Evolutionary conservation across 2,329 filamentous ascomycete genomes (phyloP).

Genomic region (Simplicillium sp.): DNA sequence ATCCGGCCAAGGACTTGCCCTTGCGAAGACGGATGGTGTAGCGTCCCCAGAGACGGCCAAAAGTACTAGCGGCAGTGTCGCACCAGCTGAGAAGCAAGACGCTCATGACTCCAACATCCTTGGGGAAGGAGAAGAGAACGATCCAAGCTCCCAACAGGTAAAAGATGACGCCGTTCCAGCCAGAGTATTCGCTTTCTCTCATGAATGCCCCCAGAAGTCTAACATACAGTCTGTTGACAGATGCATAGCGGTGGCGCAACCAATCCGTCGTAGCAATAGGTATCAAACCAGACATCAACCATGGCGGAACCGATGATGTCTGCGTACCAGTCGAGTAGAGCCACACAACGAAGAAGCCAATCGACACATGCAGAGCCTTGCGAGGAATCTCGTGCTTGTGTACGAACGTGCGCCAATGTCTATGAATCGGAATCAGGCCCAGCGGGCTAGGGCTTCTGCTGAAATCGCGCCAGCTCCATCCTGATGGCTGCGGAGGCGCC

Average conservation of each 20-base stretch:
- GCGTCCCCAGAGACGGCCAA: slow-evolving; percentile 79
- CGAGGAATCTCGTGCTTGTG: slow-evolving; percentile 96
- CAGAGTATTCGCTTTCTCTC: slow-evolving; percentile 89
- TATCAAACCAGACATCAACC: slow-evolving; percentile 69
- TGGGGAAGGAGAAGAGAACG: slow-evolving; percentile 79
- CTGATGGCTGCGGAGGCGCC: slow-evolving; percentile 53
- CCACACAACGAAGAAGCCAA: slow-evolving; percentile 85
- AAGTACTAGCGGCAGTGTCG: slow-evolving; percentile 91
- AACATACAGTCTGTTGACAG: slow-evolving; percentile 83
- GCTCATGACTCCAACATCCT: slow-evolving; percentile 84
- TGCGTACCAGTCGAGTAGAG: slow-evolving; percentile 77
- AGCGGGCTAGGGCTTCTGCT: slow-evolving; percentile 88
- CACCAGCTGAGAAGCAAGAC: slow-evolving; percentile 94
- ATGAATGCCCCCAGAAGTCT: slow-evolving; percentile 78
- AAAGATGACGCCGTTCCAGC: slow-evolving; percentile 95
- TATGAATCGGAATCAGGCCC: slow-evolving; percentile 89
- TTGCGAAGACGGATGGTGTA: slow-evolving; percentile 78
- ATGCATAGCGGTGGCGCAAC: slow-evolving; percentile 70
- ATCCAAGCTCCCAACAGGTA: slow-evolving; percentile 88
- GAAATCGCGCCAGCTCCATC: slow-evolving; percentile 77
- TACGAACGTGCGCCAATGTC: slow-evolving; percentile 82
- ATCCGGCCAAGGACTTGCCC: slow-evolving; percentile 89
- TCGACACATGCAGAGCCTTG: slow-evolving; percentile 88
- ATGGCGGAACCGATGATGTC: slow-evolving; percentile 69
- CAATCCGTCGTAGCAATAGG: slow-evolving; percentile 78